Evolutionary conservation across 768 basidiomycete species (phyloP), one percentile per base, ranked within the genome.

Genomic region (Heimioporus sp.): DNA sequence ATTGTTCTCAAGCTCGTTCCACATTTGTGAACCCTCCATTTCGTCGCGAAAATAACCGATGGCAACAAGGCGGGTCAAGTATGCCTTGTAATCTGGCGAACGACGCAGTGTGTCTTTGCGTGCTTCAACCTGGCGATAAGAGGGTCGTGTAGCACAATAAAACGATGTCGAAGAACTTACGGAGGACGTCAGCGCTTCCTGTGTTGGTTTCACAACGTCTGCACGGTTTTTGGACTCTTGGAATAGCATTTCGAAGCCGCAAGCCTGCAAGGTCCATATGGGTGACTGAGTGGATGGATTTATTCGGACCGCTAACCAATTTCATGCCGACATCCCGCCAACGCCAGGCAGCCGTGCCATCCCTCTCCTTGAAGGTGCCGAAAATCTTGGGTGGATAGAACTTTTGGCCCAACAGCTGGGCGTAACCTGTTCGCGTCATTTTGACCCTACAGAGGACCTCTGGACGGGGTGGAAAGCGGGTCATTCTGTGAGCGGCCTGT

Each of bases 191-290:
- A 70, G 55, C 36, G 62, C 69, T 48, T 79, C 77, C 31, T 67
- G 54, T 3, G 72, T 65, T 62, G 40, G 58, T 44, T 66, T 72
- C 17, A 71, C 56, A 11, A 57, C 64, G 37, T 76, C 75, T 51
- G 72, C 70, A 38, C 81, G 80, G 43, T 78, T 73, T 68, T 88
- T 86, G 52, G 81, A 87, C 65, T 93, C 93, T 65, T 90, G 86
- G 65, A 90, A 98, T 37, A 97, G 78, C 79, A 98, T 99, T 73
- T 99, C 97, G 55, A 98, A 98, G 2, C 97, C 97, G 56, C 92
- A 92, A 2, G 93, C 86, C 87, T 95, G 62, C 9, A 41, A 45
- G 20, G 10, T 38, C 9, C n/a, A 36, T 13, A 45, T 59, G 43
- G 47, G 39, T 7, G 8, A 17, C 10, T 17, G 16, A 40, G 19